Evolutionary conservation across 2,329 filamentous ascomycete genomes (phyloP), one percentile per base, ranked within the genome.

Genomic region (Aspergillus candidus): DNA sequence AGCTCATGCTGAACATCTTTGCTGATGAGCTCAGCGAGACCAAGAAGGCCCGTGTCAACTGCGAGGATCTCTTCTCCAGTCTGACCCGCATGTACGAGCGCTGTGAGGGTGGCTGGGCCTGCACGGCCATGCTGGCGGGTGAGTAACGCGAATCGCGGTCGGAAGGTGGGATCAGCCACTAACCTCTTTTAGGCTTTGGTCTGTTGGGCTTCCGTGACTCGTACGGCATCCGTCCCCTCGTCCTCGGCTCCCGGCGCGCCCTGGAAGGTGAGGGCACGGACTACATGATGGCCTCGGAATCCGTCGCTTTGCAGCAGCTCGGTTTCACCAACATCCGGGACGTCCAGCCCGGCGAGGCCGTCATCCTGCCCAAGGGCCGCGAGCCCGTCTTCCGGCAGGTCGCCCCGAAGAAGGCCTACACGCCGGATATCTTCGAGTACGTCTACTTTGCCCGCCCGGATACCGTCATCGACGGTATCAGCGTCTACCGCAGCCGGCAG

Each of bases 261-360:
- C 67, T 73, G 11, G 84, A 80, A 32, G 75, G 78, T 31, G 73
- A 78, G 4, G 82, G 80, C 5, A 83, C 69, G 48, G 89, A 95
- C 67, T 95, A 94, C 71, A 88, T 95, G 78, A 80, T 95, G 73
- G 88, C 88, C 1, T 94, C 88, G 0, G 89, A 95, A 67, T 91
- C 85, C 7, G 82, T 95, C 39, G 89, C 88, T 7, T 72, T 95
- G 37, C 78, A 78, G 36, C 88, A 94, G 63, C 82, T 91, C 38
- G 88, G 88, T 12, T 94, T 93, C 70, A 73, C 67, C 30, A 75
- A 88, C 59, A 83, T 94, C 55, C 69, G 76, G 32, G 86, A 95
- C 59, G 86, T 95, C 51, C 70, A 83, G 42, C 88, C 89, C 0
- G 89, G 90, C 15, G 79, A 94, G 68, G 88, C 88, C 2, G 87